Base-by-base conservation (phyloP, 345 rosid species). In the Gossypium ekmanianum region DNA sequence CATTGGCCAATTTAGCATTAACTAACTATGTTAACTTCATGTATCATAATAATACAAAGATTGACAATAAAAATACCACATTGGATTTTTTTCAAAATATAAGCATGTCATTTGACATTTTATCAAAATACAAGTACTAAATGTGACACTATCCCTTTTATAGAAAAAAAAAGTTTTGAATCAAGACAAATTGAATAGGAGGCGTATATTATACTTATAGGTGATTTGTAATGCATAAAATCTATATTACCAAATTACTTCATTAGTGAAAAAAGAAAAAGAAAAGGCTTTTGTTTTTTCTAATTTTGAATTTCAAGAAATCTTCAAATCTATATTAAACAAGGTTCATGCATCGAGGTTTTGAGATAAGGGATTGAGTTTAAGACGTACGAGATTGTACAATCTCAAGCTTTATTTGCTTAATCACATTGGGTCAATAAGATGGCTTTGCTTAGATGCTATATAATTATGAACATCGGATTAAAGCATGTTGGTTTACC, bases 341-440 rank as follows among this genome's bases (percentile, higher is more conserved):
- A 14, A 68, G 58, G 27, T 70, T 52, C 74, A 70, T 70, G 45
- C 16, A 69, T 50, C 4, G 43, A 8, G 17, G 9, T 51, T 29
- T 52, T 11, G 47, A 52, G 74, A 54, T 29, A 52, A 70, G 26
- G 48, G n/a, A 52, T 52, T 34, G 74, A 70, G n/a, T 70, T 70
- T 52, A 70, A 70, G 74, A 52, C 61, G 61, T 52, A 52, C 6
- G 17, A 34, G 45, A 10, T 29, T 69, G 45, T 51, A 16, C 45
- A 27, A 27, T 27, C 13, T 52, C 51, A 20, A 20, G 20, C 39
- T 72, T 54, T 71, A 34, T 34, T 34, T 71, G 63, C 65, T 58
- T 44, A 22, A 16, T 73, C 34, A 52, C 55, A 14, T 58, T 43
- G 67, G 59, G 41, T 59, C 24, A 9, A 43, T 58, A 45, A 7